Evolutionary conservation across 352 stramenopile species (phyloP).

Genomic region (Thalassiosira allenii): DNA sequence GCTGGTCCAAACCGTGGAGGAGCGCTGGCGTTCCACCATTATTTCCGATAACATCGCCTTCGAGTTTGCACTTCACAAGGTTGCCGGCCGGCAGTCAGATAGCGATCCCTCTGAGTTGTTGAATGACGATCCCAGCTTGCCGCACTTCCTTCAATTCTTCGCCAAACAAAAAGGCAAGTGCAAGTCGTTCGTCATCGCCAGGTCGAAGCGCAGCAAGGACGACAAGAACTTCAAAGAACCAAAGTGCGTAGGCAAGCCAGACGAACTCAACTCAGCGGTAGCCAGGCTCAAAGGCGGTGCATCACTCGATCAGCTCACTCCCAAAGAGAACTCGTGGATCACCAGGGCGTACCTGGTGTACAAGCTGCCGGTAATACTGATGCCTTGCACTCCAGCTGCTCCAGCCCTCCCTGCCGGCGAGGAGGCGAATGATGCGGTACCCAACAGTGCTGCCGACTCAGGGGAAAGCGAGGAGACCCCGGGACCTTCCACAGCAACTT

Average conservation of each 20-base stretch:
- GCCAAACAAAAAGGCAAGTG: not conserved
- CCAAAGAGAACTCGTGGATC: not conserved
- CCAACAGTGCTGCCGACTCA: too few relatives aligned
- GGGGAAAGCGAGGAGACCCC: too few relatives aligned
- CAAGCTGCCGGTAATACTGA: too few relatives aligned
- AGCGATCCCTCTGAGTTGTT: not conserved
- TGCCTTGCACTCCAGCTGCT: too few relatives aligned
- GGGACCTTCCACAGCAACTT: too few relatives aligned
- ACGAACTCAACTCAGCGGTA: not conserved
- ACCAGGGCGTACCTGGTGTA: too few relatives aligned
- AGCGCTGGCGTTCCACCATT: not conserved
- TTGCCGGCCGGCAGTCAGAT: not conserved
- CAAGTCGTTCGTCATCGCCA: not conserved
- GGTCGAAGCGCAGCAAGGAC: not conserved
- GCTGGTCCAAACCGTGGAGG: not conserved
- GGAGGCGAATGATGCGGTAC: too few relatives aligned
- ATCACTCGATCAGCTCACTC: not conserved
- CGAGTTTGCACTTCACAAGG: not conserved
- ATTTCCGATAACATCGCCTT: not conserved
- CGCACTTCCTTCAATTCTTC: not conserved
- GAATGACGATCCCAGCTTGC: not conserved
- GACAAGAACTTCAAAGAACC: not conserved
- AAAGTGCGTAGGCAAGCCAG: not conserved
- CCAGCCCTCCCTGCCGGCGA: too few relatives aligned
- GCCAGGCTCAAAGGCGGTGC: not conserved